Evolutionary conservation across 306 rosid genomes (phyloP).

Genomic region (Cucurbita moschata): DNA sequence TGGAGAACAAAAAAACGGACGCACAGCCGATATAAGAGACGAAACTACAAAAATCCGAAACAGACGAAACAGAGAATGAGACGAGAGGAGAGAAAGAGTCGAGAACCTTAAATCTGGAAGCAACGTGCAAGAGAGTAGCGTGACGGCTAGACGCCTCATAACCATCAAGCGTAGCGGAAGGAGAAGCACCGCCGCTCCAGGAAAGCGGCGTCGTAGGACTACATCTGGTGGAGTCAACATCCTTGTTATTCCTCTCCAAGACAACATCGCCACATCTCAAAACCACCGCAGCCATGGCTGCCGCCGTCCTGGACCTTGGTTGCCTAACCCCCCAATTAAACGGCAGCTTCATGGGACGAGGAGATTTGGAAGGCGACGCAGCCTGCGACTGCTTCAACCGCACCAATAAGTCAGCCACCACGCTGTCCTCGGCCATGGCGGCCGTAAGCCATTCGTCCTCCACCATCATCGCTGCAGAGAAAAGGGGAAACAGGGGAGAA

Average conservation of each 20-base stretch:
- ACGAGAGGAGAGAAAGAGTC: background rate
- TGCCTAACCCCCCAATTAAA: conserved; percentile 47
- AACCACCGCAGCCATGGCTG: background rate
- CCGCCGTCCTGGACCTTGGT: conserved; percentile 33
- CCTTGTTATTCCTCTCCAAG: conserved; percentile 17
- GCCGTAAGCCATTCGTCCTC: conserved; percentile 52
- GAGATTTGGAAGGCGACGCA: conserved; percentile 25
- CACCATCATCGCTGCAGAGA: conserved; percentile 6
- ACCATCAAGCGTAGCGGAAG: conserved; percentile 57
- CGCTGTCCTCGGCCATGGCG: conserved; percentile 56
- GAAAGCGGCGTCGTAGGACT: conserved; percentile 94
- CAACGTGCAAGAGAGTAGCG: conserved; percentile 11
- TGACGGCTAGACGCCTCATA: conserved; percentile 47
- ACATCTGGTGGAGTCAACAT: conserved; percentile 54
- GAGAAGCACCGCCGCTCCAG: conserved; percentile 79
- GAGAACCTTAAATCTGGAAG: conserved; percentile 79
- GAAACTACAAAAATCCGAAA: background rate
- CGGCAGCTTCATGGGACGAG: background rate
- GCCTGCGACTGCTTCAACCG: conserved; percentile 46
- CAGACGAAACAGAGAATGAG: background rate
- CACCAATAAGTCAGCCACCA: conserved; percentile 57
- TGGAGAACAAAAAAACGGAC: no score
- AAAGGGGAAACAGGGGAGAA: background rate
- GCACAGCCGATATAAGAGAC: background rate
- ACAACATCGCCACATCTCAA: conserved; percentile 33